These are phyloP conservation scores for Stemphylium lycopersici DNA, from an alignment of 2,329 filamentous ascomycete genomes.

Conservation along the genomic window DNA sequence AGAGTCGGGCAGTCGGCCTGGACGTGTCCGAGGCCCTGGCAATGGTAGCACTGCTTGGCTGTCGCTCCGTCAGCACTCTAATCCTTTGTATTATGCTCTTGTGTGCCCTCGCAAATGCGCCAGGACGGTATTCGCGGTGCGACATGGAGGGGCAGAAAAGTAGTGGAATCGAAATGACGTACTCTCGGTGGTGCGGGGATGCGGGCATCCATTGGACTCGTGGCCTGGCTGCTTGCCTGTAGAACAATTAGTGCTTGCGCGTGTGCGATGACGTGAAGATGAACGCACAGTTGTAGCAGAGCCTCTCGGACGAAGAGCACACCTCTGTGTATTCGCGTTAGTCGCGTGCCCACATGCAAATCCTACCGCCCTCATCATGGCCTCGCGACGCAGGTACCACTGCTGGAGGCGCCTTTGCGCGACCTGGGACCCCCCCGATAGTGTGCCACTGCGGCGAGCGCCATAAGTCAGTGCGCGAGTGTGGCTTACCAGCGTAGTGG, in stretches of 20 bases:
- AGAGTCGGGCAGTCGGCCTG: conserved; percentile 98
- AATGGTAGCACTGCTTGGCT: conserved; percentile 99
- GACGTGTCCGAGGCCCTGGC: conserved; percentile 96
- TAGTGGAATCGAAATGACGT: conserved; percentile 45
- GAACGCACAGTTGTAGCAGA: conserved; percentile 97
- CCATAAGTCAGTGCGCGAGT: conserved; percentile 19
- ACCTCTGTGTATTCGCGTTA: conserved; percentile 67
- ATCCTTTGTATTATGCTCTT: neutral
- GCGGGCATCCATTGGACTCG: conserved; percentile 96
- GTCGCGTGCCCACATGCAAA: conserved; percentile 15
- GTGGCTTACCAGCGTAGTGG: conserved; percentile 57
- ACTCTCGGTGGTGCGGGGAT: conserved; percentile 93
- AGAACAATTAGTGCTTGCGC: conserved; percentile 13
- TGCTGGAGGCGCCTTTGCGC: conserved; percentile 15
- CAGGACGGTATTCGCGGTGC: neutral
- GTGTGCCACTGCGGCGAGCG: conserved; percentile 27
- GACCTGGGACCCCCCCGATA: conserved; percentile 18
- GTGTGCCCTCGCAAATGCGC: neutral
- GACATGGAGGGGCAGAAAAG: neutral
- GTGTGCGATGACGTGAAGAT: conserved; percentile 5
- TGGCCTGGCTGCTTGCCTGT: conserved; percentile 87
- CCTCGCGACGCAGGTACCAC: conserved; percentile 27
- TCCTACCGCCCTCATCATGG: conserved; percentile 15
- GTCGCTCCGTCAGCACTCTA: conserved; percentile 23
- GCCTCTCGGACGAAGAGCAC: conserved; percentile 95